These are phyloP conservation scores for Apiotrichum brassicae DNA, from an alignment of 1,284 basidiomycete genomes.

Conservation along the genomic window DNA sequence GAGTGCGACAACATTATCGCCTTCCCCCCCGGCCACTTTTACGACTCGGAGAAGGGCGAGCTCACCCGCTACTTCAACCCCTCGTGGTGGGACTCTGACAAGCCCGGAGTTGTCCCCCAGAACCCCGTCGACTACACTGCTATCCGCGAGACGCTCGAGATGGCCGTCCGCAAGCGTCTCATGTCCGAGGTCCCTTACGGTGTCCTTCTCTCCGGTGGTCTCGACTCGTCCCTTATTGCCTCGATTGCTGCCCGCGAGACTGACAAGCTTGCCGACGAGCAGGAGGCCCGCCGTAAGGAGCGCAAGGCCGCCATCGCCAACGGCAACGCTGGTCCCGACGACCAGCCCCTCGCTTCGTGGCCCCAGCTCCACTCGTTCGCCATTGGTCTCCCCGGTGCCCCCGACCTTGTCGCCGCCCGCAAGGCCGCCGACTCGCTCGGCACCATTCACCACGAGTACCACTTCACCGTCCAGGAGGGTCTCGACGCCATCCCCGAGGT, in stretches of 20 bases:
- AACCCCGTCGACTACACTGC: conserved; percentile 62
- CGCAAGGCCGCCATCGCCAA: conserved; percentile 38
- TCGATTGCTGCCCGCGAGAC: conserved; percentile 95
- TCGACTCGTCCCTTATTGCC: conserved; percentile 95
- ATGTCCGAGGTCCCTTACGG: conserved; percentile 99
- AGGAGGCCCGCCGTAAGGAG: conserved; percentile 61
- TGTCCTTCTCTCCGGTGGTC: conserved; percentile 87
- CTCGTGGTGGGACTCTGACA: conserved; percentile 76
- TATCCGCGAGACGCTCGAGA: conserved; percentile 78
- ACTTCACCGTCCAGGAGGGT: conserved; percentile 97
- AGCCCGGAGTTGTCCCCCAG: conserved; percentile 57
- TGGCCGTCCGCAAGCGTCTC: conserved; percentile 86
- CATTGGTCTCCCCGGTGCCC: conserved; percentile 90
- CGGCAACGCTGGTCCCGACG: conserved; percentile 27
- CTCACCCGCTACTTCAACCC: conserved; percentile 79
- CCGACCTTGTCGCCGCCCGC: conserved; percentile 87
- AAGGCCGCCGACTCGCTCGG: conserved; percentile 92
- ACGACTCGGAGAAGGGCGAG: conserved; percentile 70
- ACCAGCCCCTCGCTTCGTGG: conserved; percentile 76
- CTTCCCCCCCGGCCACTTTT: conserved; percentile 96
- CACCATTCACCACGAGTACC: conserved; percentile 95
- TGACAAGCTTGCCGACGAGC: conserved; percentile 77
- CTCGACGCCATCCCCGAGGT: conserved; percentile 96
- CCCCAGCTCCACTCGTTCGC: conserved; percentile 98
- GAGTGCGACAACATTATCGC: conserved; percentile 93